Base-by-base conservation (phyloP, 1,284 basidiomycete genomes). In the Malassezia japonica region DNA sequence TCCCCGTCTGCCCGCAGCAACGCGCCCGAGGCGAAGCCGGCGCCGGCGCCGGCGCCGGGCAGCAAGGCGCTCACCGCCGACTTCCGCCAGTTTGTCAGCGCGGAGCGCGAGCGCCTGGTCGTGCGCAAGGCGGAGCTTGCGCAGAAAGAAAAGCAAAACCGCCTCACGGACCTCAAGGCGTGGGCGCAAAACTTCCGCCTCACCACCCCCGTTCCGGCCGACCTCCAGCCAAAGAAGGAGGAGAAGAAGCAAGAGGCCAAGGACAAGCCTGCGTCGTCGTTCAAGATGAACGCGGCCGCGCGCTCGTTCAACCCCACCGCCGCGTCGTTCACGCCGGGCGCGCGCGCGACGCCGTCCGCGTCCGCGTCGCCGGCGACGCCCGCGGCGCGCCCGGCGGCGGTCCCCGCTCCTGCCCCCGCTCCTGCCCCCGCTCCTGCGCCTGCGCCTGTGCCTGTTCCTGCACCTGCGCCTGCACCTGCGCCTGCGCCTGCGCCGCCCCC, bases 101-200 rank as follows among this genome's bases (percentile, higher is more conserved):
- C 60, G 13, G 66, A 70, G 45, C 61, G 67, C 35, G 62, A 68
- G 48, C 62, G 66, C 27, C 53, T 68, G 12, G 84, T 85, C 40
- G 85, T 88, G 76, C 92, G 89, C 79, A 83, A 87, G 75, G 86
- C 89, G 66, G 85, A 85, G 16, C 77, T 92, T 42, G 81, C 84
- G 50, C 92, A 90, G 79, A 86, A 81, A 68, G 92, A 95, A 73
- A 88, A 89, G 82, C 87, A 91, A 72, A 87, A 85, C 67, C 82
- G 84, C 48, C 82, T 95, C 76, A 85, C 88, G 10, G 91, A 96
- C 44, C 77, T 96, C 43, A 81, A 89, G 70, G 85, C 85, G 74
- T 98, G 95, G 77, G 87, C 87, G 62, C 80, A 86, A 72, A 85
- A 76, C 59, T 98, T 98, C 82, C 94, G 92, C 86, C 82, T 94